These are phyloP conservation scores for Botrytis porri DNA, from an alignment of 2,329 filamentous ascomycete genomes.

Conservation along the genomic window DNA sequence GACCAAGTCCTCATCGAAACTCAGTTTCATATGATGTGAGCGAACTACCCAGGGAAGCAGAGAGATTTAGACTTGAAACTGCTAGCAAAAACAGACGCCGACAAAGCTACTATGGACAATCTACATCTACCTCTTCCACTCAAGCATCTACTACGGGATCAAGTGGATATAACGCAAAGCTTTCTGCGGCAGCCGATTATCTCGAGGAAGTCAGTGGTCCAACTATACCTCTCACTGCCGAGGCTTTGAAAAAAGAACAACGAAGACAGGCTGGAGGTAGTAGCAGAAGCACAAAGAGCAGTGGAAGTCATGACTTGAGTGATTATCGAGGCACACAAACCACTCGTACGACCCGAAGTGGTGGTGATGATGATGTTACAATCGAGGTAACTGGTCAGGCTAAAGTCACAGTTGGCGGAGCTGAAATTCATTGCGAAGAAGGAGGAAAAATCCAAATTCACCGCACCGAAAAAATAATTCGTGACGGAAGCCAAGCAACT, in stretches of 20 bases:
- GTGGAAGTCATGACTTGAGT: slow-evolving; percentile 61
- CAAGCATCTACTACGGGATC: slow-evolving; percentile 12
- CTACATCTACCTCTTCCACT: slow-evolving; percentile 23
- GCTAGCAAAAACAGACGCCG: slow-evolving; percentile 33
- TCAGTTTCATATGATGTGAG: slow-evolving; percentile 35
- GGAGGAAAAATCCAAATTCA: slow-evolving; percentile 60
- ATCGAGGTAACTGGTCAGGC: slow-evolving; percentile 58
- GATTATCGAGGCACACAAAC: slow-evolving; percentile 61
- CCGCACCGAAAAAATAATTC: slow-evolving; percentile 39
- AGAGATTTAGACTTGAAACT: slow-evolving; percentile 28
- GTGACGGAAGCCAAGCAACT: slow-evolving; percentile 51
- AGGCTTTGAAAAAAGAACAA: slow-evolving; percentile 48
- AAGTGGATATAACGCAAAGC: slow-evolving; percentile 45
- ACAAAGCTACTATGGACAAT: slow-evolving; percentile 33
- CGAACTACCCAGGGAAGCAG: slow-evolving; percentile 18
- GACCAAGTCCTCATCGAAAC: slow-evolving; percentile 30
- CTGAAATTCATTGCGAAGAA: slow-evolving; percentile 57
- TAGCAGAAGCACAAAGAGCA: slow-evolving; percentile 55
- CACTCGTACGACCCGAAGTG: slow-evolving; percentile 52
- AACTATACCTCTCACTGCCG: slow-evolving; percentile 52
- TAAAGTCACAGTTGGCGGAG: slow-evolving; percentile 54
- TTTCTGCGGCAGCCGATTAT: slow-evolving; percentile 48
- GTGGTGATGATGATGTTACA: slow-evolving; percentile 52
- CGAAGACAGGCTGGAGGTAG: slow-evolving; percentile 43
- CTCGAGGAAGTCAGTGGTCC: slow-evolving; percentile 52